Base-by-base conservation (phyloP, 768 basidiomycete species). In the Termitomyces sp. region DNA sequence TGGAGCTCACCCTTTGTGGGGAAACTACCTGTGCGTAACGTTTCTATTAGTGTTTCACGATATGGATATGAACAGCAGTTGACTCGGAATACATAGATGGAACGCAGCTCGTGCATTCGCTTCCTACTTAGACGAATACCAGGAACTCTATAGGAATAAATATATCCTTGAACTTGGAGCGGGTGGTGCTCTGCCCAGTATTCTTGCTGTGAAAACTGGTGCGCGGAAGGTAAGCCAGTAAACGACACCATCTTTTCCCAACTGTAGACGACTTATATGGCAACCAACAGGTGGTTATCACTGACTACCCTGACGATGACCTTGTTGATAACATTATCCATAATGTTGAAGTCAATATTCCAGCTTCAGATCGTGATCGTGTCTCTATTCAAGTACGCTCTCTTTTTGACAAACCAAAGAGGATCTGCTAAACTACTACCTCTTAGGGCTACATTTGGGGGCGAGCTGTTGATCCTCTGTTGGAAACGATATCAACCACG, bases 101-200 rank as follows among this genome's bases (percentile, higher is more conserved):
- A 94, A 93, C 68, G 91, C 92, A 2, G 85, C 90, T 2, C 77
- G 88, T 4, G 81, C 87, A 0, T 81, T 93, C 53, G 89, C 91
- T 13, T 78, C 84, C 0, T 91, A 86, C 69, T 77, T 93, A 2
- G 90, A 92, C 62, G 71, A 74, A 12, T 79, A 87, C 57, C 67
- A 68, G 0, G 71, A 78, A 1, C 65, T 89, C 0, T 87, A 84
- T 49, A 77, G 73, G 39, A 73, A 71, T 52, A 64, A 66, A 8
- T 72, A 67, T 28, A 86, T 98, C 0, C 78, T 98, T 1, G 97
- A 99, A 71, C 84, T 98, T 0, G 97, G 97, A 0, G 97, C 97
- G 0, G 97, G 95, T 0, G 96, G 93, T 1, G 96, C 88, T 2
- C 77, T 99, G 7, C 97, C 97, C 0, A 86, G 91, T 4, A 79